Base-by-base conservation (phyloP, 1,284 basidiomycete species). In the Trichosporon coremiiforme region DNA sequence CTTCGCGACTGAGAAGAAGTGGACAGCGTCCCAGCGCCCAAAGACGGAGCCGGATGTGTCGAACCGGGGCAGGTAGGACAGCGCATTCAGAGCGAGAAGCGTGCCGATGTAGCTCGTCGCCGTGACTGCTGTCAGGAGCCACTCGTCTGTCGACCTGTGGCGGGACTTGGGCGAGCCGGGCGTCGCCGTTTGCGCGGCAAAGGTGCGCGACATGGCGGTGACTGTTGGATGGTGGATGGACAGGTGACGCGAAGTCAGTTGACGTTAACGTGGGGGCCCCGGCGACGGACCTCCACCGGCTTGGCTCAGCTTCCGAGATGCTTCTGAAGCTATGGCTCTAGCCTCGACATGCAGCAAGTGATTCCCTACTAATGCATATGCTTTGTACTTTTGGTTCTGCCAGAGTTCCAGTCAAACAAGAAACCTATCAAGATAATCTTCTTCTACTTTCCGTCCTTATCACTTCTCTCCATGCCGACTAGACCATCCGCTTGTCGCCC, bases 11-110 rank as follows among this genome's bases (percentile, higher is more conserved):
- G 87, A 85, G 1, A 84, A 76, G 80, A 94, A 98, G 82, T 98
- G 90, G 70, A 98, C 87, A 1, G 87, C 86, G 78, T 98, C 96
- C 96, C 96, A 98, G 72, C 94, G 89, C n/a, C 79, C 0, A 79
- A 66, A 9, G 66, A 41, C 8, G 68, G 65, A 8, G 65, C 22
- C 8, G 64, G 78, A 79, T 0, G 75, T 66, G 73, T 82, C 81
- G 71, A 82, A 81, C 8, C 77, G 67, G 9, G 70, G 41, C 2
- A 79, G 10, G 53, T 64, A 68, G 63, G 12, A 15, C 12, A 60
- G 55, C 13, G 31, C 29, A 22, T 33, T 29, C 29, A 60, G 55
- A 13, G 55, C 55, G 15, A 60, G 55, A 4, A 60, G 12, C 12
- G 15, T n/a, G 55, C 29, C 55, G 29, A 33, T 15, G 55, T 29